phyloP scores from a whole-genome alignment of 441 rosid species.

The Metrosideros polymorpha region DNA sequence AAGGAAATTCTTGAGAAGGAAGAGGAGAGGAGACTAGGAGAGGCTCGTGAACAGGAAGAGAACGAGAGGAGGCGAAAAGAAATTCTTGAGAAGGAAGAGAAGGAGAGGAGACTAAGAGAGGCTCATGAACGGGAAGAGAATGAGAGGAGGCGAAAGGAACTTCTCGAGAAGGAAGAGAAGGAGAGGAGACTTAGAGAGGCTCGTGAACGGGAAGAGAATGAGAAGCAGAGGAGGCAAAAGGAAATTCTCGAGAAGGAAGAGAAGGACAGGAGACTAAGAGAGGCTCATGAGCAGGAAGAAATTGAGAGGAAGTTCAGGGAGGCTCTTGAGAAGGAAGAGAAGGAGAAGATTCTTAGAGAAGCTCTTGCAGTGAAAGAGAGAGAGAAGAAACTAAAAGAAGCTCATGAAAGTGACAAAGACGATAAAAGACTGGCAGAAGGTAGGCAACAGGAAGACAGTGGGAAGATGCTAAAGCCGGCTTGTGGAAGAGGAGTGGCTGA shows the following conservation, averaged over 20 bases:
- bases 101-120: slow-evolving; percentile 1
- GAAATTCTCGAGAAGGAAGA: slow-evolving; percentile 33
- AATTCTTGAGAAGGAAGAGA: slow-evolving; percentile 6
- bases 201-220: slow-evolving; percentile 5
- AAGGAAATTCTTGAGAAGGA: background rate
- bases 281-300: slow-evolving; percentile 12
- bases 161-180: slow-evolving; percentile 15
- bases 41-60: background rate
- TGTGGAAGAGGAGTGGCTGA: slow-evolving; percentile 12
- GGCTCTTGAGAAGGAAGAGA: slow-evolving; percentile 12
- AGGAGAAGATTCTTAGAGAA: slow-evolving; percentile 6
- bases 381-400: slow-evolving; percentile 15
- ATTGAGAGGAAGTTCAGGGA: slow-evolving; percentile 3
- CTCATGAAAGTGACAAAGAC: background rate
- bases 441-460: slow-evolving; percentile 11
- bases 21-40: slow-evolving; percentile 5
- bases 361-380: slow-evolving; percentile 10
- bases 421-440: slow-evolving; percentile 3
- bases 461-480: background rate
- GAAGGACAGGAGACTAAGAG: slow-evolving; percentile 11
- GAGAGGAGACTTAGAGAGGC: slow-evolving; percentile 2
- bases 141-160: slow-evolving; percentile 16
- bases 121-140: slow-evolving; percentile 4
- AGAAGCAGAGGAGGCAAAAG: slow-evolving; percentile 12
- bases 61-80: background rate